Base-by-base conservation (phyloP, 345 rosid genomes). In the Corchorus olitorius region DNA sequence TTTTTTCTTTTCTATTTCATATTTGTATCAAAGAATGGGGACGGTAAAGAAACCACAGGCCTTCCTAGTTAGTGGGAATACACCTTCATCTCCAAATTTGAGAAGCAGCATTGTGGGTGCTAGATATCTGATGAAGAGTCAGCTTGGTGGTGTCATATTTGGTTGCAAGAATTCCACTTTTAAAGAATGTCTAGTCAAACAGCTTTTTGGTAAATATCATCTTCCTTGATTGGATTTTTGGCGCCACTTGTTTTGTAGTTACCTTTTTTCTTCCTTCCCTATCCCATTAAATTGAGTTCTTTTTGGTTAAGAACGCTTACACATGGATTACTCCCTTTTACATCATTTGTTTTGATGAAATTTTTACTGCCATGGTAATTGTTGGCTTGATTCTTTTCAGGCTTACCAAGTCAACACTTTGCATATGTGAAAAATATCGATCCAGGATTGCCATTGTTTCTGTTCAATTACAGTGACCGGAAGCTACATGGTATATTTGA, bases 401-500 rank as follows among this genome's bases (percentile, higher is more conserved):
- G 98, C 66, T 82, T 93, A 79, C 93, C 98, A 37, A 74, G 33
- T 64, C 72, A 60, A 19, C 98, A 94, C 80, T 65, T 81, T 70
- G 12, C 70, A 11, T 93, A 91, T 73, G 93, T 93, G 48, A 85
- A 70, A 81, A 90, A 90, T 76, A 85, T 92, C 70, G 82, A 82
- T 34, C 75, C 83, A 5, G 93, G 95, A 70, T 74, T 93, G 84
- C 93, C 93, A 5, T 83, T 93, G 19, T 94, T 94, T 87, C 85
- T 94, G 64, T 92, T 93, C 92, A 92, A 92, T 88, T 89, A 94
- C 82, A 84, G 85, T 45, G 91, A 89, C 49, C 84, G 94, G 75
- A 92, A 84, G 49, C 91, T 94, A 72, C 80, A 89, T 86, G 98
- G 97, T 9, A 82, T 94, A 22, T 92, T 86, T 39, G 97, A 94